These are phyloP conservation scores for Yamadazyma takamatsuzukensis DNA, from an alignment of 805 yeast genomes.

Conservation along the genomic window DNA sequence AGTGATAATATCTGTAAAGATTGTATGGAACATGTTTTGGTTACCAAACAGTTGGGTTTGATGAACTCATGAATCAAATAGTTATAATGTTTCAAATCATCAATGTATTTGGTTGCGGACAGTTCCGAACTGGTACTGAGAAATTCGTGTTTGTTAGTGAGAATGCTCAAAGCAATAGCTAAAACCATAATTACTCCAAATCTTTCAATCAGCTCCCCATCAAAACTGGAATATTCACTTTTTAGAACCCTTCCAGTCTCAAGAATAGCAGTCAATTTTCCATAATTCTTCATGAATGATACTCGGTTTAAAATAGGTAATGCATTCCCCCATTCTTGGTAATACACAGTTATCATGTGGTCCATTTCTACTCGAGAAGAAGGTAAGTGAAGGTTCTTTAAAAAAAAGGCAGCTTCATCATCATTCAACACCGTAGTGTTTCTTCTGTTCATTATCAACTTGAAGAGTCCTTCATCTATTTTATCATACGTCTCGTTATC, in stretches of 20 bases:
- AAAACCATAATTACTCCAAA: conserved; percentile 53
- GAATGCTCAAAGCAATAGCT: conserved; percentile 45
- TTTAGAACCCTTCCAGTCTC: conserved; percentile 24
- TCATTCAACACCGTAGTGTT: conserved; percentile 24
- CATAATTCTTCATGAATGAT: conserved; percentile 61
- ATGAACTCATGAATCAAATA: conserved; percentile 59
- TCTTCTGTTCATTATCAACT: conserved; percentile 24
- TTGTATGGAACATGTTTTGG: conserved; percentile 59
- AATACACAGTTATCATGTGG: conserved; percentile 61
- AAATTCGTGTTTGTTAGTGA: conserved; percentile 34
- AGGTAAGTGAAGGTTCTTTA: conserved; percentile 30
- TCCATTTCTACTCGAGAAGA: conserved; percentile 62
- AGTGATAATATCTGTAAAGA: conserved; percentile 67
- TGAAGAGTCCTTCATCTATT: conserved; percentile 13
- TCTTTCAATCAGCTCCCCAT: conserved; percentile 42
- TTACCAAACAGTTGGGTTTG: conserved; percentile 52
- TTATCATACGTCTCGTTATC: conserved; percentile 5
- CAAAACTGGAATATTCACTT: conserved; percentile 4
- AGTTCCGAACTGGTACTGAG: conserved; percentile 13
- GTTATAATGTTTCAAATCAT: conserved; percentile 48
- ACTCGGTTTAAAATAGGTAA: conserved; percentile 69
- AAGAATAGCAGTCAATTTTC: conserved; percentile 41
- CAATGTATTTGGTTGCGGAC: conserved; percentile 22
- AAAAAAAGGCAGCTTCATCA: conserved; percentile 44
- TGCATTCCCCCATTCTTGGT: conserved; percentile 72